A percentile compares a stretch with the other conserved stretches of the same genome.
Evolutionary conservation across 768 basidiomycete genomes (phyloP).

Genomic region (Panaeolus papilionaceus): DNA sequence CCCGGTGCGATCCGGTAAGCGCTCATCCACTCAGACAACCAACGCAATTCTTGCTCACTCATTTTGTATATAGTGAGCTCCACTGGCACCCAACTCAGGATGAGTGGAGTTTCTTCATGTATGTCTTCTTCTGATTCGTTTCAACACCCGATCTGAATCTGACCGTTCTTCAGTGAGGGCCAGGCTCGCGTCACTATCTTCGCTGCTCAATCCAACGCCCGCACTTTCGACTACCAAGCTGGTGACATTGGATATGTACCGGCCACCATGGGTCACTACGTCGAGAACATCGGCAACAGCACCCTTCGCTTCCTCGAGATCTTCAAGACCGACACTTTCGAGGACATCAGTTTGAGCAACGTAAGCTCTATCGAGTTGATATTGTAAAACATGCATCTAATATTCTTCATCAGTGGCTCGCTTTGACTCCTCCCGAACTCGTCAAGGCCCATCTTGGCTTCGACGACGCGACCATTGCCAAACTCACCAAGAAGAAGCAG

Average conservation of each 20-base stretch:
- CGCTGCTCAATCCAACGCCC: constrained; percentile 57
- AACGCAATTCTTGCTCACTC: neutral
- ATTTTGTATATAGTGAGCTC: neutral
- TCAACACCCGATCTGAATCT: too few relatives aligned
- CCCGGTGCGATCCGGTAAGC: constrained; percentile 57
- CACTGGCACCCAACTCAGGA: constrained; percentile 73
- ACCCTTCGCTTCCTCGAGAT: constrained; percentile 67
- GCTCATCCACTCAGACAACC: neutral
- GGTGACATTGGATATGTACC: constrained; percentile 68
- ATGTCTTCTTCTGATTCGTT: too few relatives aligned
- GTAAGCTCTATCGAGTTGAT: constrained; percentile 17
- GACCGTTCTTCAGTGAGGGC: constrained; percentile 40
- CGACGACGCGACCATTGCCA: constrained; percentile 53
- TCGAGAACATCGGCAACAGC: constrained; percentile 69
- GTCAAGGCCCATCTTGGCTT: constrained; percentile 68
- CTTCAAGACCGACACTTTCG: constrained; percentile 56
- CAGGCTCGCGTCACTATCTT: constrained; percentile 63
- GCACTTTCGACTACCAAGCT: constrained; percentile 65
- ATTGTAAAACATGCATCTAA: neutral
- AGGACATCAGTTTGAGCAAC: constrained; percentile 58
- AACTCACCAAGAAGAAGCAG: constrained; percentile 56
- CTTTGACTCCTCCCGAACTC: constrained; percentile 60
- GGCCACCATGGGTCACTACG: constrained; percentile 69
- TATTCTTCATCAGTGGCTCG: constrained; percentile 53
- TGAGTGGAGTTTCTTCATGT: constrained; percentile 66